Base-by-base conservation (phyloP, 345 rosid species). In the Eucalyptus microcorys region DNA sequence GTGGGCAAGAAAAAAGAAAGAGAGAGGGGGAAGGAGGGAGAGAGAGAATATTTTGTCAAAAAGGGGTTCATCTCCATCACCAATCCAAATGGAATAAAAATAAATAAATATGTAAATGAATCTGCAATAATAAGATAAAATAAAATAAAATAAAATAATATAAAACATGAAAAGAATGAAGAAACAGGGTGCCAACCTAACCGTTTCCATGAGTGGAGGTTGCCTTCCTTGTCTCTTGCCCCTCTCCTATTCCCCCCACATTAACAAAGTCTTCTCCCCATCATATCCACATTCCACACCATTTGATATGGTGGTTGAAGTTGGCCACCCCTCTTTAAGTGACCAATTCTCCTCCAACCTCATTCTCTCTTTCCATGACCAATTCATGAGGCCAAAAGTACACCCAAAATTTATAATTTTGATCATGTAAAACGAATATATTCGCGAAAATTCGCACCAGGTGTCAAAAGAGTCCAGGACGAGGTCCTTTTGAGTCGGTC, bases 341-440 rank as follows among this genome's bases (percentile, higher is more conserved):
- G 84, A 40, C 47, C 84, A 40, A 76, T 76, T 76, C 84, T 76
- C 47, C 84, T 76, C 84, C 84, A 40, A 5, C 47, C 84, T 76
- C 84, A 21, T 76, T 40, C 84, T 76, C 84, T 40, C 83, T 76
- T 76, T 76, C 45, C 45, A 3, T 76, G 83, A 76, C 83, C 7
- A 37, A 32, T 71, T 19, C 22, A 19, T 10, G 81, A 37, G 45
- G 14, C 45, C 0, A 19, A 68, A 8, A 68, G 10, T 15, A 68
- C 30, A 10, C 10, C 4, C 57, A 1, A 1, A 52, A 52, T 52
- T 52, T 8, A 19, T 2, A 1, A 4, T 52, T 52, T 0, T 4
- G 76, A n/a, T 21, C 10, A 7, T 7, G 5, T 64, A 14, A 15
- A 64, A 7, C 15, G 9, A 16, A n/a, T n/a, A 64, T 15, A 7